These are phyloP conservation scores for Rutstroemia sydowiana DNA, from an alignment of 2,329 filamentous ascomycete species.

Conservation along the genomic window DNA sequence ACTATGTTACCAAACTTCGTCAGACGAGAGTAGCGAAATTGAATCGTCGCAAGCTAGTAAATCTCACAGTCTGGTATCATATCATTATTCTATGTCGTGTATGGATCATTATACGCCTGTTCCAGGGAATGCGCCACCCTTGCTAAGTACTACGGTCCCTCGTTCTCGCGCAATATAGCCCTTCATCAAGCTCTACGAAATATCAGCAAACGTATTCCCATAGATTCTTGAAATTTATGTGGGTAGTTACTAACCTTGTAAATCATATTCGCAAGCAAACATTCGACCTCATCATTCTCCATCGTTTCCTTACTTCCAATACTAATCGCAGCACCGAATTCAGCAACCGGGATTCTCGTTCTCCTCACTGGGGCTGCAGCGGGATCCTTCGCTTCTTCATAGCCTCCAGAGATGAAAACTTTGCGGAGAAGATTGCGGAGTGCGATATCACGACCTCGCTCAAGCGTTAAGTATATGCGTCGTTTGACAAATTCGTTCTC, in stretches of 20 bases:
- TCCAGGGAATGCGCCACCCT: constrained; percentile 86
- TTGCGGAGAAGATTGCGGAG: constrained; percentile 87
- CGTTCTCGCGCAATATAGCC: constrained; percentile 92
- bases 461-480: constrained; percentile 89
- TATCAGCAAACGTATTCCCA: neutral
- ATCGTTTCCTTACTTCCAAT: constrained; percentile 60
- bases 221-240: neutral
- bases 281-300: constrained; percentile 92
- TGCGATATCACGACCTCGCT: constrained; percentile 85
- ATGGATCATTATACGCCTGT: constrained; percentile 55
- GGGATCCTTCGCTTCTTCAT: constrained; percentile 67
- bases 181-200: constrained; percentile 58
- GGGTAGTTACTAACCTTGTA: constrained; percentile 67
- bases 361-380: constrained; percentile 54
- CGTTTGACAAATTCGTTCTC: constrained; percentile 92
- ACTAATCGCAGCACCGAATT: constrained; percentile 80
- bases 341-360: constrained; percentile 72
- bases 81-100: neutral
- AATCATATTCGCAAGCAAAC: constrained; percentile 89
- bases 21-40: neutral
- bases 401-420: constrained; percentile 80
- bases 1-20: too few relatives aligned
- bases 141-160: constrained; percentile 86
- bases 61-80: too few relatives aligned
- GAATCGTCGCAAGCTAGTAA: neutral